Base-by-base conservation (phyloP, 2,329 filamentous ascomycete genomes). In the Fusarium sp. region DNA sequence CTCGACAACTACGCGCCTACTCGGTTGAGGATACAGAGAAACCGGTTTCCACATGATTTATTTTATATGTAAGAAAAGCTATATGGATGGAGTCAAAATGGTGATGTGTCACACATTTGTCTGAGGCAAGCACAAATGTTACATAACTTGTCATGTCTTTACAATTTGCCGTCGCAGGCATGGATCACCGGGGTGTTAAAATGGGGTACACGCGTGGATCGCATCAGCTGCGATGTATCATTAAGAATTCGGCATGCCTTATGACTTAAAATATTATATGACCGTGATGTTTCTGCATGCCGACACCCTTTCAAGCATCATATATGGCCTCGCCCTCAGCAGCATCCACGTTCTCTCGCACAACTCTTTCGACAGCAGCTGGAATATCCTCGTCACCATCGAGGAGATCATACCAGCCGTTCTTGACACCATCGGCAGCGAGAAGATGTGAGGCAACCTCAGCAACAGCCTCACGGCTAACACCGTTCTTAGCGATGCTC, bases 391-490 rank as follows among this genome's bases (percentile, higher is more conserved):
- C 87, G 1, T 87, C 82, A 0, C 89, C 89, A 70, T 88, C 85
- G 9, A 89, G 73, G 77, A 90, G 80, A 77, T 91, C 89, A 36
- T 90, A 70, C 88, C 89, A 91, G 18, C 79, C 80, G 58, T 82
- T 89, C 81, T 83, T 84, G 31, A 86, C 79, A 11, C 83, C 83
- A 3, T 85, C 84, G 0, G 80, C 80, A 4, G 87, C 88, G 56
- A 93, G 83, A 70, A 91, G 82, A 72, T 86, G 82, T 15, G 88
- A 88, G 4, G 89, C 86, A 6, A 90, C 85, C 63, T 84, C 81
- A 12, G 91, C 92, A 15, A 93, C 91, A 75, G 88, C 86, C 61
- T 87, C 89, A 12, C 91, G 85, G 66, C 87, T 87, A 52, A 88
- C 61, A 17, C 63, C 79, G 18, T 85, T 86, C 41, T 82, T 35